Percentiles rank a stretch among this genome's conserved stretches.
Conservation (phyloP, 1,284 basidiomycete genomes). For the Puccinia hordei region DNA sequence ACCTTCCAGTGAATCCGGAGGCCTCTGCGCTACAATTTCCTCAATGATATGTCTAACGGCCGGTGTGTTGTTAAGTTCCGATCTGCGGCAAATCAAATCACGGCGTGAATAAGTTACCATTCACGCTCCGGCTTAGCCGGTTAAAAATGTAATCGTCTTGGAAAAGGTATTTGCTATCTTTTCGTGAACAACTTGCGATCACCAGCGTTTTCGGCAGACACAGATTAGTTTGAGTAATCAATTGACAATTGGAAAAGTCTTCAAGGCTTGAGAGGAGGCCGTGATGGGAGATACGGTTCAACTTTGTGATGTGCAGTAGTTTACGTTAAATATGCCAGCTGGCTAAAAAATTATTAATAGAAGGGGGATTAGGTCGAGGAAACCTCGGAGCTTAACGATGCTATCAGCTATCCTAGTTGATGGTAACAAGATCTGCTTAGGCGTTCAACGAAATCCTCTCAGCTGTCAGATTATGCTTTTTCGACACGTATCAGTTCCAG, state of each 20-base stretch:
- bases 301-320: neutral
- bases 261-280: slow-evolving; percentile 3
- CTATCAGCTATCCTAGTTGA: neutral
- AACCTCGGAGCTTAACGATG: neutral
- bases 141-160: neutral
- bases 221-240: neutral
- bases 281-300: neutral
- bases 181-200: slow-evolving; percentile 7
- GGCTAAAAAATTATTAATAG: neutral
- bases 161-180: neutral
- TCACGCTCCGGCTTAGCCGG: slow-evolving; percentile 7
- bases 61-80: slow-evolving; percentile 4
- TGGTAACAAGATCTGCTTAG: neutral
- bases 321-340: neutral
- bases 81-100: slow-evolving; percentile 19
- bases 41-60: neutral
- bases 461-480: slow-evolving; percentile 8
- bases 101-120: slow-evolving; percentile 14
- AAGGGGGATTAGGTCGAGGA: neutral
- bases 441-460: neutral
- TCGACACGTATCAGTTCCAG: slow-evolving; percentile 27
- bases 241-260: neutral
- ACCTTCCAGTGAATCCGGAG: slow-evolving; percentile 25
- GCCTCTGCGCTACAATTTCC: neutral
- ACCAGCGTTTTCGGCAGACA: neutral